Evolutionary conservation across 2,329 filamentous ascomycete species (phyloP).

Genomic region (Calonectria ilicicola): DNA sequence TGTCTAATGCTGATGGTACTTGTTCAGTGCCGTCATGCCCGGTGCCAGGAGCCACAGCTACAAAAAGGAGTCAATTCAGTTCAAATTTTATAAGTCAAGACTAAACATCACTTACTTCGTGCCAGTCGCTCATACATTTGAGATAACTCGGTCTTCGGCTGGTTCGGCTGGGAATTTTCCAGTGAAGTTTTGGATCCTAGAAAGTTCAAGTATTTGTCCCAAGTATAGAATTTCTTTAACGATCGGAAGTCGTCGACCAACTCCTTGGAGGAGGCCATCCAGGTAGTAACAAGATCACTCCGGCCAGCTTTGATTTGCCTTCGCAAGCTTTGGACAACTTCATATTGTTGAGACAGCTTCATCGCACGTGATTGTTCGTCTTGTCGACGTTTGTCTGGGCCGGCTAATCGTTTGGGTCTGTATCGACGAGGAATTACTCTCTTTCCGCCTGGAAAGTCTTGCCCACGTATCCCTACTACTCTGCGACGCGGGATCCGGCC

Average conservation of each 20-base stretch:
- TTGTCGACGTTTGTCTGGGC: constrained; percentile 56
- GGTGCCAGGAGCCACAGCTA: constrained; percentile 49
- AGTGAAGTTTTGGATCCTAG: constrained; percentile 53
- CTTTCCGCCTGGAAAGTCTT: constrained; percentile 26
- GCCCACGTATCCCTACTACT: constrained; percentile 22
- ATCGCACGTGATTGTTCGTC: constrained; percentile 57
- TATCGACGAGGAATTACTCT: constrained; percentile 54
- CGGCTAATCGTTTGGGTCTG: constrained; percentile 59
- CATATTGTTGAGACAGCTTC: constrained; percentile 56
- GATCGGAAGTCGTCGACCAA: constrained; percentile 74
- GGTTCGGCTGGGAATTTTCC: constrained; percentile 33
- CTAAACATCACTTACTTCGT: constrained; percentile 57
- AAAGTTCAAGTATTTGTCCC: constrained; percentile 74
- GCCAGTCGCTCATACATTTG: constrained; percentile 68
- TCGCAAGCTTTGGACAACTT: constrained; percentile 56
- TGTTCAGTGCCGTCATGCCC: constrained; percentile 37
- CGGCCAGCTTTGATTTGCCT: constrained; percentile 56
- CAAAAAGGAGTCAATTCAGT: neutral
- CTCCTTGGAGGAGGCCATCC: constrained; percentile 70
- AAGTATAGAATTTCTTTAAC: constrained; percentile 73
- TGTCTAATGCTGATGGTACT: constrained; percentile 51
- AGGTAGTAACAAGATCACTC: constrained; percentile 58
- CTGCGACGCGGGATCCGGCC: constrained; percentile 28
- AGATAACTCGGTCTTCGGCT: constrained; percentile 59
- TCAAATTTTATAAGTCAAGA: neutral